Evolutionary conservation across 768 basidiomycete genomes (phyloP).

Genomic region (Suillus variegatus): DNA sequence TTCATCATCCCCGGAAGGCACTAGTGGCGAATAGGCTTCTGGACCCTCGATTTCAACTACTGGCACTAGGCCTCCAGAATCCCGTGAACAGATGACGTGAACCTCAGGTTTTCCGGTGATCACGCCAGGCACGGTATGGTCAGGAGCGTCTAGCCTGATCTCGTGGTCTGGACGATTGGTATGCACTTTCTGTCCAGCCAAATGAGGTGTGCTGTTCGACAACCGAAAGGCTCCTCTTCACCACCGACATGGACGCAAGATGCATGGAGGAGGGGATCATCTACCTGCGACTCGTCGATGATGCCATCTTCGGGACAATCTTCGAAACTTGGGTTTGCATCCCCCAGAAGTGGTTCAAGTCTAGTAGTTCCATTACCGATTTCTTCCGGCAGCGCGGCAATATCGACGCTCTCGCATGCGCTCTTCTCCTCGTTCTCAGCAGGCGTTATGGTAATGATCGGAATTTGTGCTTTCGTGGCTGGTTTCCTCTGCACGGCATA

Average conservation of each 20-base stretch:
- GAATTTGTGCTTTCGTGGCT: not conserved
- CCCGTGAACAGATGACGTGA: not conserved
- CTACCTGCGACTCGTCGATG: not conserved
- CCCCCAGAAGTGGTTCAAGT: not conserved
- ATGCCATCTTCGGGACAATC: not conserved
- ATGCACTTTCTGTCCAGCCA: not conserved
- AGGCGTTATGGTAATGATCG: slow-evolving; percentile 1
- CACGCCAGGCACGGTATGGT: not conserved
- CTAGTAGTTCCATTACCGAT: not conserved
- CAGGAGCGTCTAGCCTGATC: not conserved
- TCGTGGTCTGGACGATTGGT: not conserved
- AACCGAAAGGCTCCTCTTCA: not conserved
- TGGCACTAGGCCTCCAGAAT: not conserved
- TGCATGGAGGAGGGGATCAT: not conserved
- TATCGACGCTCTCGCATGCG: not conserved
- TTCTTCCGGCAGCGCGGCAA: not conserved
- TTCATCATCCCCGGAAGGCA: not conserved
- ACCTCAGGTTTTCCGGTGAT: not conserved
- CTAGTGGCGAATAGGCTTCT: not conserved
- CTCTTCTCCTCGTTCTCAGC: not conserved
- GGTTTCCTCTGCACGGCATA: not conserved
- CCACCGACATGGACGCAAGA: not conserved
- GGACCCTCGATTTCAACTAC: not conserved
- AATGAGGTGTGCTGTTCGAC: not conserved
- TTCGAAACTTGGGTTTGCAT: not conserved